Percentiles rank a stretch among this genome's conserved stretches.
phyloP scores from a whole-genome alignment of 257 asterid species.

The Marsdenia floribunda region DNA sequence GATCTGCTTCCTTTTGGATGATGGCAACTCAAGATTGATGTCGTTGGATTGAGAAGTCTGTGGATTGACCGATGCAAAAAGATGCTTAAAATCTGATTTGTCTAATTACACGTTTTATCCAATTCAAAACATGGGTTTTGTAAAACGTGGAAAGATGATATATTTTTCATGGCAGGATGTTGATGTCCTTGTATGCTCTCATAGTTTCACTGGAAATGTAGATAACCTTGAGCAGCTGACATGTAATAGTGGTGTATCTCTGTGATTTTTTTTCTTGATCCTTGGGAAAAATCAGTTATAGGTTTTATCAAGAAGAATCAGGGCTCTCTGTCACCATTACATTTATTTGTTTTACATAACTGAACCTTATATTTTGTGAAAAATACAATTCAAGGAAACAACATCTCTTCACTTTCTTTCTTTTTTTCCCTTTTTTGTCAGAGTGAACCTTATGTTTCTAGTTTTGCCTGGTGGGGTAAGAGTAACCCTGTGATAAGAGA shows the following conservation, averaged over 20 bases:
- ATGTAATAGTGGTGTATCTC: background rate
- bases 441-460: no score
- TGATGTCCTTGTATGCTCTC: slow-evolving; percentile 17
- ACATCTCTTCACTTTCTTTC: no score
- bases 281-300: background rate
- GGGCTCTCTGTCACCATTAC: background rate
- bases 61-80: background rate
- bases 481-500: no score
- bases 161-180: background rate
- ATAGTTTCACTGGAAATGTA: slow-evolving; percentile 19
- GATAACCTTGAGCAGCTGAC: slow-evolving; percentile 15
- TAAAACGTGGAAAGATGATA: slow-evolving; percentile 8
- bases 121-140: slow-evolving; percentile 18
- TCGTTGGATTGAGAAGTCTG: slow-evolving; percentile 4
- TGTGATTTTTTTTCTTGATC: slow-evolving; percentile 13
- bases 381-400: no score
- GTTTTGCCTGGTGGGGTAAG: no score
- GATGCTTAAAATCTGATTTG: slow-evolving; percentile 11
- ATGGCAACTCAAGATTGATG: background rate
- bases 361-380: background rate
- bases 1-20: background rate
- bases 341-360: background rate
- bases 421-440: no score
- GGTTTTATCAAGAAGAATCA: background rate
- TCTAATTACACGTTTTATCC: slow-evolving; percentile 1